Conservation (phyloP, 2,329 filamentous ascomycete genomes). For the Colletotrichum trifolii region DNA sequence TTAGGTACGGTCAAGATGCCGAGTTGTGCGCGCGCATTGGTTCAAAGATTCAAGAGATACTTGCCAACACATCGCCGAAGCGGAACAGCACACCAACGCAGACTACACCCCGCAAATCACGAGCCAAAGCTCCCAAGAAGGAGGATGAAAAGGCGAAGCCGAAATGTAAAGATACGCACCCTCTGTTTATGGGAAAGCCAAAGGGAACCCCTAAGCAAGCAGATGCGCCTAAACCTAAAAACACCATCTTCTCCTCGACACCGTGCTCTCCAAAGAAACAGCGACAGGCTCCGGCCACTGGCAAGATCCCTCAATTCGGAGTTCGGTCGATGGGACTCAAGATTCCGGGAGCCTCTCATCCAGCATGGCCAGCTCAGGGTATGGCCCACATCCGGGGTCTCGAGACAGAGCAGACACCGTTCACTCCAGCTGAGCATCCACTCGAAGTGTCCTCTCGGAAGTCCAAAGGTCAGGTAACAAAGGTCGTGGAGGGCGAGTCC, state of each 20-base stretch:
- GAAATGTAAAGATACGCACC: conserved; percentile 48
- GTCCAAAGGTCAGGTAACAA: conserved; percentile 60
- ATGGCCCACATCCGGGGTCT: conserved; percentile 71
- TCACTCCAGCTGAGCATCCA: neutral
- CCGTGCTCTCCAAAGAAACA: conserved; percentile 62
- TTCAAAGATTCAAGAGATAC: conserved; percentile 71
- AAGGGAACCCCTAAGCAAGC: conserved; percentile 39
- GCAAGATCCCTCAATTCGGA: conserved; percentile 56
- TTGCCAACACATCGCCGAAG: conserved; percentile 47
- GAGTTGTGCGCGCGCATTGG: conserved; percentile 62
- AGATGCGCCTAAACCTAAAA: conserved; percentile 43
- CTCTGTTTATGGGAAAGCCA: conserved; percentile 51
- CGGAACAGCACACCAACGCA: conserved; percentile 40
- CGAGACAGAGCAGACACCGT: neutral
- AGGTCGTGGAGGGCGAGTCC: conserved; percentile 54
- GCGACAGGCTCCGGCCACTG: conserved; percentile 44
- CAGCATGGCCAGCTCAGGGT: conserved; percentile 77
- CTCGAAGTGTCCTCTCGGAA: conserved; percentile 51
- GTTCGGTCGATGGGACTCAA: conserved; percentile 60
- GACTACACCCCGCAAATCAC: conserved; percentile 42
- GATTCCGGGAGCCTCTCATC: conserved; percentile 72
- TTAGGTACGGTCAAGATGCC: conserved; percentile 46
- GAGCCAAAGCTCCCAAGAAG: conserved; percentile 39
- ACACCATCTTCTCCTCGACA: conserved; percentile 62
- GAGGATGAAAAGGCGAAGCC: conserved; percentile 40